Base-by-base conservation (phyloP, 768 basidiomycete species). In the Lactarius tabidus region DNA sequence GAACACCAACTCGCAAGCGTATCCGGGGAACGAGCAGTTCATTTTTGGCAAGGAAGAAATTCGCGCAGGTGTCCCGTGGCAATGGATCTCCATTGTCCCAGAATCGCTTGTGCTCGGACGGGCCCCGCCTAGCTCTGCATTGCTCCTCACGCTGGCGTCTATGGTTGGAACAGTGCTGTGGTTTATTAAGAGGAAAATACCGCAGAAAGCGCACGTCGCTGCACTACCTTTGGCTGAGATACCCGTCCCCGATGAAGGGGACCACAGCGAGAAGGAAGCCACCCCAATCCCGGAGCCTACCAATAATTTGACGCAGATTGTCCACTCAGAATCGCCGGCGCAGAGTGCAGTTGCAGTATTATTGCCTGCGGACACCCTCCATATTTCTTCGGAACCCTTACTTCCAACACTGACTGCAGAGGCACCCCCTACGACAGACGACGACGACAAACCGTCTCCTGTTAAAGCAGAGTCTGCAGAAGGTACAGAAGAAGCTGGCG, bases 401-500 rank as follows among this genome's bases (percentile, higher is more conserved):
- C 39, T 14, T 4, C 33, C n/a, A 14, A 52, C 39, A 23, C 60
- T 39, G 7, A 51, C 20, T 26, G 35, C 53, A 26, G 59, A 3
- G 43, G n/a, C n/a, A 8, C 31, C 31, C 20, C 29, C 54, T 10
- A n/a, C 54, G 12, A n/a, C 29, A 26, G 56, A 45, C 53, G 36
- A 18, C 7, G 23, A 10, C 4, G 20, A 33, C 14, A 58, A 62
- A 26, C 15, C 6, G 7, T 56, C 54, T 20, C 53, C n/a, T 31
- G 33, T 17, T 35, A 66, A 62, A 54, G 20, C 51, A 8, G 65
- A 54, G 39, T 28, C 57, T 15, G 45, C 85, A 85, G 62, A 85
- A 82, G 69, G 85, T 84, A 69, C 79, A 74, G 63, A 85, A 82
- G 69, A 86, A 84, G 70, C 79, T 74, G 77, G 77, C 1, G 77